These are phyloP conservation scores for Oryza meridionalis DNA, from an alignment of 176 grass and related monocot genomes.

Conservation along the genomic window DNA sequence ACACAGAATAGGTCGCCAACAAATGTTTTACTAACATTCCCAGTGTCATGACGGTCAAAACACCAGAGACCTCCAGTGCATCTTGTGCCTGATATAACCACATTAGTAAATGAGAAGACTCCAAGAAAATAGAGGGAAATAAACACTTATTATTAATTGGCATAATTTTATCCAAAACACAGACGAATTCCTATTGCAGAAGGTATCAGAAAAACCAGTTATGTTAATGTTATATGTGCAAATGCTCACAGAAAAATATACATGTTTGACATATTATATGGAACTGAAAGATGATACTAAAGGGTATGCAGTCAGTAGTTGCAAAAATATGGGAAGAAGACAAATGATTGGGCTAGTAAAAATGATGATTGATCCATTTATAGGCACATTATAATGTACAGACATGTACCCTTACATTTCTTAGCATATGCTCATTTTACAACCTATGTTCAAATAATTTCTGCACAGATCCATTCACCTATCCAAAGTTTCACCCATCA, in stretches of 20 bases:
- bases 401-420: not conserved
- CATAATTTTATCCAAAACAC: not conserved
- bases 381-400: not conserved
- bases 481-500: not conserved
- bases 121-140: slow-evolving; percentile 13
- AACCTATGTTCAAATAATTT: not conserved
- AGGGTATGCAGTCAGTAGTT: not conserved
- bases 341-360: not conserved
- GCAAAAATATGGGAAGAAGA: not conserved
- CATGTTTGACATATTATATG: not conserved
- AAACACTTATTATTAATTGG: not conserved
- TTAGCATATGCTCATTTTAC: not conserved
- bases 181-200: not conserved
- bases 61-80: slow-evolving; percentile 78
- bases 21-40: slow-evolving; percentile 85
- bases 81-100: slow-evolving; percentile 77
- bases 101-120: slow-evolving; percentile 27
- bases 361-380: not conserved
- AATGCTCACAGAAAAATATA: not conserved
- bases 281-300: slow-evolving; percentile 14
- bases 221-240: not conserved
- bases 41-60: slow-evolving; percentile 95
- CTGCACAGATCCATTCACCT: not conserved
- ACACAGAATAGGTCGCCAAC: slow-evolving; percentile 28
- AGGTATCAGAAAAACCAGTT: slow-evolving; percentile 3